Evolutionary conservation across 164 flowering plant genomes (phyloP), one percentile per base, ranked within the genome.

Genomic region (Vitis riparia): DNA sequence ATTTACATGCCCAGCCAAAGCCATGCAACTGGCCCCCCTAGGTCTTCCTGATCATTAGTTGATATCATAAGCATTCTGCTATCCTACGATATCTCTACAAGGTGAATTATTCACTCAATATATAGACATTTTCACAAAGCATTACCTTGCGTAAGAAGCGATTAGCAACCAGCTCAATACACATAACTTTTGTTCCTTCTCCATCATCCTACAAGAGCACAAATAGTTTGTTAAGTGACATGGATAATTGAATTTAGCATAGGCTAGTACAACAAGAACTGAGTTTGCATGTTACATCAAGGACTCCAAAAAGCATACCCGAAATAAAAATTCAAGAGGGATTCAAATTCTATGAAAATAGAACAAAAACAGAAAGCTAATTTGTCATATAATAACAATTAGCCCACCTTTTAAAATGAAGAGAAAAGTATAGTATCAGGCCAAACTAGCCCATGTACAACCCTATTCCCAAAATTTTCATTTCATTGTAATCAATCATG

Each of bases 121-220:
- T 32, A 32, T 6, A 32, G 27, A 32, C 44, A 32, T 32, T 32
- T 32, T 32, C 59, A 23, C 8, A 44, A n/a, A 44, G 37, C 12
- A 63, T 62, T 83, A 93, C 98, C 97, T 78, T 93, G 65, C 97
- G 90, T 72, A 93, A 79, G 83, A 95, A 95, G 57, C 98, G 92
- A 73, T 95, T 93, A 19, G 85, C 99, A 67, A 95, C 93, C 72
- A 95, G 86, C 84, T 95, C 99, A 72, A 95, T 83, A 66, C 99
- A 95, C 99, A 95, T 87, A 59, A 86, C 91, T 68, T 75, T 85
- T 15, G 55, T 76, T 59, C 74, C 77, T 71, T 71, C 71, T 48
- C 72, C 83, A 23, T 74, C 59, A 66, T 82, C 86, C 92, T 84
- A 68, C 3, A 56, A 58, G 61, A 76, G 59, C 14, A 63, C 50